These are phyloP conservation scores for Cantharellus anzutake DNA, from an alignment of 768 basidiomycete genomes.

Conservation along the genomic window DNA sequence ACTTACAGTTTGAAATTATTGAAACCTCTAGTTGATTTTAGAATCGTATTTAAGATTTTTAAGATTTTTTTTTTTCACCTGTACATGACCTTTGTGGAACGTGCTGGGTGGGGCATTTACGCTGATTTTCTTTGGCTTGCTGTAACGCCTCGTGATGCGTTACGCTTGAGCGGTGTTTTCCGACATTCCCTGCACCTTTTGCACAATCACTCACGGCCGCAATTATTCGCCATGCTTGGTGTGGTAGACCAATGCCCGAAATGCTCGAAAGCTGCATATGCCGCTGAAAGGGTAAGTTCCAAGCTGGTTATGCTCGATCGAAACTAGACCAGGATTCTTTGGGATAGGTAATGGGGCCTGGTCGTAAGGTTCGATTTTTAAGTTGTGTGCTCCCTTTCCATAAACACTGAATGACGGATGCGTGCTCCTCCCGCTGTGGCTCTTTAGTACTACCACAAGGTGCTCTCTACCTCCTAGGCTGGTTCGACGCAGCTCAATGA, in stretches of 20 bases:
- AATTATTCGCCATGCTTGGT: too few relatives aligned
- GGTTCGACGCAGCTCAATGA: constrained; percentile 2
- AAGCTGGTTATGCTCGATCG: not conserved
- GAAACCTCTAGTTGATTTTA: too few relatives aligned
- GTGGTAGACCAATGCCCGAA: constrained; percentile 31
- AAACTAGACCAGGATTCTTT: not conserved
- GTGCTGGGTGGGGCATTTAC: too few relatives aligned
- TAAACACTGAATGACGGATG: not conserved
- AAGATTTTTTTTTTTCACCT: too few relatives aligned
- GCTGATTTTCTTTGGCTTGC: too few relatives aligned
- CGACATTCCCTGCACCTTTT: too few relatives aligned
- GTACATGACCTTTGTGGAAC: too few relatives aligned
- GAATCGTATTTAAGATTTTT: too few relatives aligned
- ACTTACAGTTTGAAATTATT: too few relatives aligned
- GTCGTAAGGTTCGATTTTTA: constrained; percentile 45
- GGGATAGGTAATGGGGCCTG: constrained; percentile 69
- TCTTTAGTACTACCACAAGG: not conserved
- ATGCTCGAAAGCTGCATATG: constrained; percentile 64
- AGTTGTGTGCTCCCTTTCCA: not conserved
- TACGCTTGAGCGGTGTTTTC: too few relatives aligned
- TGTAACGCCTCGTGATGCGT: too few relatives aligned
- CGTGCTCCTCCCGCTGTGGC: not conserved
- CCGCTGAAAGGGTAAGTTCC: constrained; percentile 33
- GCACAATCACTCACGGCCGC: too few relatives aligned
- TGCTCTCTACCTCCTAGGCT: not conserved